Evolutionary conservation across 352 stramenopile genomes (phyloP).

Genomic region (Globisporangium lucens): DNA sequence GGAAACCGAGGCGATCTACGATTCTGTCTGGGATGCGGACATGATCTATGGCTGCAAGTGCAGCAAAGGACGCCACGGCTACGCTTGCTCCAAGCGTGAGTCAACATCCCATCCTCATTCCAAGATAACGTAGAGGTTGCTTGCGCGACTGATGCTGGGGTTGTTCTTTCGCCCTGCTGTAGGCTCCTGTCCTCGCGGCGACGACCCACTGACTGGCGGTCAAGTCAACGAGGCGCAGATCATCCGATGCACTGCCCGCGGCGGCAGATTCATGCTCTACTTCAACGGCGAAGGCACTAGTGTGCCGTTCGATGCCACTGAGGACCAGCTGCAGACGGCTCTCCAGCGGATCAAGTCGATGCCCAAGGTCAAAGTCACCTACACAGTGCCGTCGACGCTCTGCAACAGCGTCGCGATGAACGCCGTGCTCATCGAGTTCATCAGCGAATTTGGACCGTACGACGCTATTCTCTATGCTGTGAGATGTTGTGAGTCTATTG

Average conservation of each 20-base stretch:
- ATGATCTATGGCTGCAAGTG: conserved; percentile 90
- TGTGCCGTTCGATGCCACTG: conserved; percentile 55
- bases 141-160: neutral
- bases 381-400: conserved; percentile 28
- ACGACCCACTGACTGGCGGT: conserved; percentile 80
- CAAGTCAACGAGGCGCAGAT: conserved; percentile 87
- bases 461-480: neutral
- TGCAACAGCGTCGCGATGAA: conserved; percentile 45
- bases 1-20: conserved; percentile 49
- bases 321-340: conserved; percentile 44
- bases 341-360: conserved; percentile 37
- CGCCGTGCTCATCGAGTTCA: conserved; percentile 65
- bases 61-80: conserved; percentile 70
- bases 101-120: neutral
- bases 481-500: too few relatives aligned
- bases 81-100: conserved; percentile 78
- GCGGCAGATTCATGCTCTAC: conserved; percentile 63
- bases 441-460: conserved; percentile 54
- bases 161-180: neutral
- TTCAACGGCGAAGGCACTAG: conserved; percentile 53
- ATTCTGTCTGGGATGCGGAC: conserved; percentile 55
- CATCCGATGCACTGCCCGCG: conserved; percentile 69
- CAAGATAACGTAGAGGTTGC: neutral
- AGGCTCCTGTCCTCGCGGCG: conserved; percentile 78
- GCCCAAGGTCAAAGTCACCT: conserved; percentile 48